phyloP scores from a whole-genome alignment of 192 early-diverging fungal genomes.

The Coemansia pectinata region DNA sequence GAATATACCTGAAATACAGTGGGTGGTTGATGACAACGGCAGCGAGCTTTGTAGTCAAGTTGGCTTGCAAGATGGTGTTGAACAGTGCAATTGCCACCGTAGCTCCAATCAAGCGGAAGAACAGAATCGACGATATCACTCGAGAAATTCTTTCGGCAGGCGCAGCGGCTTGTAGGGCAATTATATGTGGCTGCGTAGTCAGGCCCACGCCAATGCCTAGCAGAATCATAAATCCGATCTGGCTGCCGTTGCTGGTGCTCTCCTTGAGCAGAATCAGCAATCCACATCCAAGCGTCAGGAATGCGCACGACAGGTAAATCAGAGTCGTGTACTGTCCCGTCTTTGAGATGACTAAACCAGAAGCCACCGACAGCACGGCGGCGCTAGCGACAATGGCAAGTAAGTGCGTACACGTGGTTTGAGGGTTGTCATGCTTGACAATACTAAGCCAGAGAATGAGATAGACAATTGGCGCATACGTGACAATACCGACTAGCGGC shows the following conservation, averaged over 20 bases:
- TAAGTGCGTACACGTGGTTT: slow-evolving; percentile 13
- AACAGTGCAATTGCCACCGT: slow-evolving; percentile 36
- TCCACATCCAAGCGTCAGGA: slow-evolving; percentile 29
- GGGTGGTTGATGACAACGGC: slow-evolving; percentile 21
- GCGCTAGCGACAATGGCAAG: slow-evolving; percentile 19
- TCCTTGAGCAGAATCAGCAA: slow-evolving; percentile 24
- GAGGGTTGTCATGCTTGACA: slow-evolving; percentile 24
- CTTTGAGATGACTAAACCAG: slow-evolving; percentile 11
- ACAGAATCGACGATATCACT: slow-evolving; percentile 25
- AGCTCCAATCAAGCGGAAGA: slow-evolving; percentile 30
- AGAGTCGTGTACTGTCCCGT: not conserved
- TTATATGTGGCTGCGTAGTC: slow-evolving; percentile 32
- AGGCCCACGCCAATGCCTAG: slow-evolving; percentile 39
- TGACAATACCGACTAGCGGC: slow-evolving; percentile 28
- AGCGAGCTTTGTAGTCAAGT: slow-evolving; percentile 36
- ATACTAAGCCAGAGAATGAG: slow-evolving; percentile 69
- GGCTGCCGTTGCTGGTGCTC: slow-evolving; percentile 20
- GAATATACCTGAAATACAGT: slow-evolving; percentile 32
- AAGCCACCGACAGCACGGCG: slow-evolving; percentile 4
- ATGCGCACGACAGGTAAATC: not conserved
- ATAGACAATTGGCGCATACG: slow-evolving; percentile 54
- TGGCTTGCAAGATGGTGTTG: slow-evolving; percentile 37
- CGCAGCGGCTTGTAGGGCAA: slow-evolving; percentile 18
- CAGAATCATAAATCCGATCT: slow-evolving; percentile 31
- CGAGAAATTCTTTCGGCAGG: slow-evolving; percentile 1